These are phyloP conservation scores for Microcos paniculata DNA, from an alignment of 345 rosid genomes.

Conservation along the genomic window DNA sequence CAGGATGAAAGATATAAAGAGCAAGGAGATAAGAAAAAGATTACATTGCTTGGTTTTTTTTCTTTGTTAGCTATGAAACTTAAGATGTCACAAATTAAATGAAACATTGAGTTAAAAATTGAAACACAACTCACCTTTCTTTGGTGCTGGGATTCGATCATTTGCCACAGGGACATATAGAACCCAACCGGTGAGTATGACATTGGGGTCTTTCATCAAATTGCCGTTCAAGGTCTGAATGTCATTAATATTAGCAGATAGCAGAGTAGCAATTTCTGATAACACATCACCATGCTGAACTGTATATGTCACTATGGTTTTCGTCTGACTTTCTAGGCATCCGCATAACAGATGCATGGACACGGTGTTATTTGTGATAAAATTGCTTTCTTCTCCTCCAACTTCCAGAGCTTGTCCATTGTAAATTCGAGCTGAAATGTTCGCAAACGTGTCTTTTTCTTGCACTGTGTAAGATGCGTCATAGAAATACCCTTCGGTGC, in stretches of 20 bases:
- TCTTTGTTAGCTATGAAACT: not conserved
- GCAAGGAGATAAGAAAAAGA: not conserved
- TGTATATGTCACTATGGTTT: constrained; percentile 53
- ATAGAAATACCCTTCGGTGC: constrained; percentile 48
- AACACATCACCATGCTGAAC: constrained; percentile 49
- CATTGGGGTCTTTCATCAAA: constrained; percentile 19
- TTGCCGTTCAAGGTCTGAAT: constrained; percentile 35
- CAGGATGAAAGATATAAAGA: not conserved
- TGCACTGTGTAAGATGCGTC: constrained; percentile 31
- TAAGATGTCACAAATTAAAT: not conserved
- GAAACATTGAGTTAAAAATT: not conserved
- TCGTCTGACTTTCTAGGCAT: constrained; percentile 35
- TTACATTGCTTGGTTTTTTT: not conserved
- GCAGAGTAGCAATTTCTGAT: constrained; percentile 31
- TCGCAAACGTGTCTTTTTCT: constrained; percentile 23
- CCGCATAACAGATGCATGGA: constrained; percentile 51
- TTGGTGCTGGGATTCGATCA: constrained; percentile 22
- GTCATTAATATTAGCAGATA: constrained; percentile 29
- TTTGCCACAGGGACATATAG: constrained; percentile 45
- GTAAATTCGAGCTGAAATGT: constrained; percentile 31
- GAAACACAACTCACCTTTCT: constrained; percentile 26
- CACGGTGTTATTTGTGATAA: constrained; percentile 10
- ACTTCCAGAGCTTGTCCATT: constrained; percentile 45
- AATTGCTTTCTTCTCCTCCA: constrained; percentile 28
- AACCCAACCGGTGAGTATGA: constrained; percentile 39